phyloP scores from a whole-genome alignment of 805 yeast species.

The Wickerhamomyces queroliae region DNA sequence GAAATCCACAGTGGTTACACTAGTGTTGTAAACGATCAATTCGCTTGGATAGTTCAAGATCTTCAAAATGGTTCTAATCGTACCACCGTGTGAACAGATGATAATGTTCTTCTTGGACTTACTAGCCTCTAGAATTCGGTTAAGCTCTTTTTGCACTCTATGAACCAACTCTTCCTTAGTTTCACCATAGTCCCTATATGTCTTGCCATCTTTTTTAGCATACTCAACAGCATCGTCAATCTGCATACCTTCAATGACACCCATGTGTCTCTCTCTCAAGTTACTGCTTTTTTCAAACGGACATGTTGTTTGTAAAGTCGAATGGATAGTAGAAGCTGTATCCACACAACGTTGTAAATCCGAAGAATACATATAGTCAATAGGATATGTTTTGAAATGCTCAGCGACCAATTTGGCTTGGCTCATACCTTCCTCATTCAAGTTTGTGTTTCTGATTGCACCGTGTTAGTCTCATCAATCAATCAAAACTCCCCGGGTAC shows the following conservation, averaged over 20 bases:
- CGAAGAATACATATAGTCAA: constrained; percentile 32
- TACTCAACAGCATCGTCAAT: constrained; percentile 52
- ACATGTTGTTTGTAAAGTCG: constrained; percentile 14
- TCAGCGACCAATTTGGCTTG: constrained; percentile 58
- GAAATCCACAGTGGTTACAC: constrained; percentile 62
- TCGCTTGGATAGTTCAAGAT: constrained; percentile 41
- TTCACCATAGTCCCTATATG: constrained; percentile 67
- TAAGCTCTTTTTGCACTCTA: constrained; percentile 46
- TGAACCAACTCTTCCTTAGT: constrained; percentile 34
- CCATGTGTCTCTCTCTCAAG: constrained; percentile 75
- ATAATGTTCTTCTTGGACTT: constrained; percentile 42
- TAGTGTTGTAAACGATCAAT: constrained; percentile 67
- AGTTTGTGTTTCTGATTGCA: constrained; percentile 39
- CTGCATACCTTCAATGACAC: constrained; percentile 71
- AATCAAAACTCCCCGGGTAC: neutral
- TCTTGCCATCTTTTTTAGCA: constrained; percentile 44
- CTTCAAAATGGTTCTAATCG: constrained; percentile 54
- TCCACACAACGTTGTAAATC: constrained; percentile 51
- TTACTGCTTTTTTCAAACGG: constrained; percentile 30
- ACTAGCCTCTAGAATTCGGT: constrained; percentile 31
- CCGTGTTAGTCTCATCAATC: neutral
- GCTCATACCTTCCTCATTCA: constrained; percentile 53
- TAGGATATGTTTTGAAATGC: constrained; percentile 24
- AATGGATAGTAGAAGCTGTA: constrained; percentile 43
- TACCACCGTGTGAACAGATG: constrained; percentile 78